Base-by-base conservation (phyloP, 495 filamentous ascomycete genomes). In the Daldinia decipiens region DNA sequence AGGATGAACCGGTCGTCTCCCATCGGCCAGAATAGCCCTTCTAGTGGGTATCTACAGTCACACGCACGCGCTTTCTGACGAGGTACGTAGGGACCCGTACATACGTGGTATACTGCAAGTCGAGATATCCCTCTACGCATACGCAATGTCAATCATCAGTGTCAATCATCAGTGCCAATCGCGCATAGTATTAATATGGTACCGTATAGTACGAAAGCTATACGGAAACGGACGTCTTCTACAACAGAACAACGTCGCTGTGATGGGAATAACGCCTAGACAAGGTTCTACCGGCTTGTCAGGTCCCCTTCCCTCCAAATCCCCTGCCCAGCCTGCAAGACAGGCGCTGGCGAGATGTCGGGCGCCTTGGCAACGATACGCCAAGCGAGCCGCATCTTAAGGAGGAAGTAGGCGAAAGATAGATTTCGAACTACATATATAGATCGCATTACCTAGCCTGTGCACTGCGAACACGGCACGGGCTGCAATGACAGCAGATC, bases 251-350 rank as follows among this genome's bases (percentile, higher is more conserved):
- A 52, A 71, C 62, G 68, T 67, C 53, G 57, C 21, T 61, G 17
- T 2, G 40, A 56, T 26, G 43, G 64, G 47, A 59, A 64, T 47
- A 63, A 62, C 43, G 58, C 53, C 68, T 27, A 32, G 24, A 11
- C 51, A 34, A 40, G 55, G 36, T n/a, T 72, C 57, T 53, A 56
- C 45, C 53, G 50, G 26, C 26, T 53, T 61, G 61, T 51, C 57
- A 73, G 56, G 43, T 65, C 64, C 60, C 51, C 52, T n/a, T 40
- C 45, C 24, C 34, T n/a, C 56, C 55, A 29, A 56, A 12, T 73
- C 64, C 61, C 65, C 60, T 68, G 70, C 70, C 70, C 70, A 73
- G 70, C 70, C 65, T 73, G 70, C 70, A 73, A 45, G 54, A 65
- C 61, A 57, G 65, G 34, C 32, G 32, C 19, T 73, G 47, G 61